Evolutionary conservation across 163 green algal species (phyloP).

Genomic region (Scenedesmus sp.): DNA sequence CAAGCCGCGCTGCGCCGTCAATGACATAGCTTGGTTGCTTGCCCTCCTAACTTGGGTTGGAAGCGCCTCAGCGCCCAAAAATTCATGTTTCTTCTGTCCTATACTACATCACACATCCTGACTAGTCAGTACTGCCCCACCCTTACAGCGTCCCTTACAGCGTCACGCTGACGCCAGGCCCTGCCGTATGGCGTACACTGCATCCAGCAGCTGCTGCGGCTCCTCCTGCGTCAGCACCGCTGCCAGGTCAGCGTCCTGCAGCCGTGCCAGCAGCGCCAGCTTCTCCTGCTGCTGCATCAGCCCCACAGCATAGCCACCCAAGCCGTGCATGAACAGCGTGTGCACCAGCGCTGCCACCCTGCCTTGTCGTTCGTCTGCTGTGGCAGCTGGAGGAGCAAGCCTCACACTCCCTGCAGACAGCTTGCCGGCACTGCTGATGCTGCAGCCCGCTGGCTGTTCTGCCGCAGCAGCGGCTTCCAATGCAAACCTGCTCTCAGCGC

Average conservation of each 20-base stretch:
- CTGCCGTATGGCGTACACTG: neutral
- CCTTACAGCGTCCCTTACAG: no score
- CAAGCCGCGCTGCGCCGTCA: no score
- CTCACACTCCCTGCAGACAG: neutral
- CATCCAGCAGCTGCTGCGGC: neutral
- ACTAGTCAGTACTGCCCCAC: no score
- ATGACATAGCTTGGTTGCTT: no score
- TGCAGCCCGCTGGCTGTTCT: neutral
- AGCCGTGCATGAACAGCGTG: neutral
- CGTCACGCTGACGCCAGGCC: no score
- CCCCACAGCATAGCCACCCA: neutral
- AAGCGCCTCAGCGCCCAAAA: no score
- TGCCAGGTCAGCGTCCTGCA: neutral
- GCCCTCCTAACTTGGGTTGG: no score
- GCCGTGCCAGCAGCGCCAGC: neutral
- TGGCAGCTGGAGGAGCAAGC: neutral
- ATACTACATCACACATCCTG: no score
- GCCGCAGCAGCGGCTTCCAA: neutral
- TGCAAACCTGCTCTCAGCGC: neutral
- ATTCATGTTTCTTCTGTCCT: no score
- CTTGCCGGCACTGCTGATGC: neutral
- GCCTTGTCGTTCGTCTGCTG: neutral
- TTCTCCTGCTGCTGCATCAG: slow-evolving; percentile 8
- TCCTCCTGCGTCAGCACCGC: neutral
- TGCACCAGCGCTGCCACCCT: neutral